phyloP scores from a whole-genome alignment of 169 alveolate genomes.

The Miamiensis avidus region DNA sequence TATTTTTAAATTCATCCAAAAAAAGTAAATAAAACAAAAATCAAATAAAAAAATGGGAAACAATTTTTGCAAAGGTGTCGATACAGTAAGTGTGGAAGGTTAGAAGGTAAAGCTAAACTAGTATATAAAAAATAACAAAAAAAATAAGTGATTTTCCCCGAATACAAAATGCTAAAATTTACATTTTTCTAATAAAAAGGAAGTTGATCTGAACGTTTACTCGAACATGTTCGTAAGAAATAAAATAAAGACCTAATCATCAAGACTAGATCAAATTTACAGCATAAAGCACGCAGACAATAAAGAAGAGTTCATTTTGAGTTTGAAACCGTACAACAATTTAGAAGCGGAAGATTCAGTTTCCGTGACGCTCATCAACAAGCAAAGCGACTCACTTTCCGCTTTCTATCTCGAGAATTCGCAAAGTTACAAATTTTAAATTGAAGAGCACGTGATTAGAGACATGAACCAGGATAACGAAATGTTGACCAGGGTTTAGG shows the following conservation, averaged over 20 bases:
- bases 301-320: conserved; percentile 30
- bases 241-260: conserved; percentile 5
- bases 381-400: conserved; percentile 25
- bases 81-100: neutral
- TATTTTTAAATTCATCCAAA: too few species aligned
- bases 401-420: conserved; percentile 16
- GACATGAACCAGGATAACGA: conserved; percentile 37
- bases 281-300: conserved; percentile 13
- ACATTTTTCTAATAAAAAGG: too few species aligned
- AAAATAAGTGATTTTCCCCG: neutral
- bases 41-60: neutral
- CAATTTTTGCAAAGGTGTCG: neutral
- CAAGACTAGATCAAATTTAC: conserved; percentile 15
- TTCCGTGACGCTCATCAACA: conserved; percentile 8
- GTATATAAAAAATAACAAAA: neutral
- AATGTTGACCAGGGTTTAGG: conserved; percentile 28
- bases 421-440: conserved; percentile 11
- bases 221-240: conserved; percentile 13
- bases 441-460: conserved; percentile 27
- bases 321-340: conserved; percentile 36
- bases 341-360: conserved; percentile 39
- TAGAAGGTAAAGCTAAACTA: neutral
- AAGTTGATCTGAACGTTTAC: conserved; percentile 20
- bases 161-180: neutral
- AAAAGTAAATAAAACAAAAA: too few species aligned